Percentiles rank a stretch among this genome's conserved stretches.
phyloP scores from a whole-genome alignment of 1,284 basidiomycete genomes.

The Cronartium ribicola region DNA sequence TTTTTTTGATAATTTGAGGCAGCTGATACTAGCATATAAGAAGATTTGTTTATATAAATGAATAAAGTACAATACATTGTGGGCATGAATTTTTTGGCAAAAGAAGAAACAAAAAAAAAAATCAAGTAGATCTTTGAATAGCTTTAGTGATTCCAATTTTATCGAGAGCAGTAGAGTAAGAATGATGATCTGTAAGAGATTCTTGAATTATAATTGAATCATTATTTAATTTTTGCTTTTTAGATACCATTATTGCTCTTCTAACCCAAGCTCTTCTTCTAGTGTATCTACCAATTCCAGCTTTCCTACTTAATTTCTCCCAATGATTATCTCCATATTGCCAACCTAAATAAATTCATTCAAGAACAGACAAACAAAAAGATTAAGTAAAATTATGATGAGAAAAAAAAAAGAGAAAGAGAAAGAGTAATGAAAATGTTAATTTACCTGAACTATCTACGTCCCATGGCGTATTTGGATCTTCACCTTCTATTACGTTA shows the following conservation, averaged over 20 bases:
- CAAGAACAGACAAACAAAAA: not conserved
- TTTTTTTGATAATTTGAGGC: too few species aligned
- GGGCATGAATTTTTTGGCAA: too few species aligned
- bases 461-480: conserved; percentile 42
- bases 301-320: conserved; percentile 51
- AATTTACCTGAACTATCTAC: conserved; percentile 48
- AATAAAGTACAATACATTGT: too few species aligned
- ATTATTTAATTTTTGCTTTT: too few species aligned
- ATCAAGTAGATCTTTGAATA: too few species aligned
- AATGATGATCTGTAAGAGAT: too few species aligned
- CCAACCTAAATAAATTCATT: conserved; percentile 44
- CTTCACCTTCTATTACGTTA: not conserved
- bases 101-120: too few species aligned
- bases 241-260: conserved; percentile 46
- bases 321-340: conserved; percentile 53
- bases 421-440: not conserved
- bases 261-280: conserved; percentile 51
- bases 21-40: too few species aligned
- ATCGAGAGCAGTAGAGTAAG: too few species aligned
- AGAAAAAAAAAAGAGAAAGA: not conserved
- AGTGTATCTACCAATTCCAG: conserved; percentile 51
- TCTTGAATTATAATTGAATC: too few species aligned
- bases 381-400: not conserved
- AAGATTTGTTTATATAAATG: too few species aligned
- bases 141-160: too few species aligned